A percentile compares a stretch with the other conserved stretches of the same genome.
Conservation (phyloP, 257 asterid species). For the Gynochthodes officinalis region DNA sequence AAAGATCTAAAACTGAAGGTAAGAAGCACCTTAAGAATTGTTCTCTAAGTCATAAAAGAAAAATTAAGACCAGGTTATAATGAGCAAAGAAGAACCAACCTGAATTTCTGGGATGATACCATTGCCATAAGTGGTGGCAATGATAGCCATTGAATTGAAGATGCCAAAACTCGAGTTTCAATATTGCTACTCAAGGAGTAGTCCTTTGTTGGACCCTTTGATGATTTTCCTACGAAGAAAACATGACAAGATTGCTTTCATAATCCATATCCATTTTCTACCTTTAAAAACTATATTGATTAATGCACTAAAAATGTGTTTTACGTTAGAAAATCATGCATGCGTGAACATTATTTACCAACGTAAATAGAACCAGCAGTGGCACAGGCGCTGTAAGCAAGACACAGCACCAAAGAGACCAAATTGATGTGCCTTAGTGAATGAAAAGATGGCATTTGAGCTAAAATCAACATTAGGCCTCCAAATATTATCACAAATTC, state of each 20-base stretch:
- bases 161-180: constrained; percentile 50
- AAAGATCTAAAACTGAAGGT: too few relatives aligned
- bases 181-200: constrained; percentile 44
- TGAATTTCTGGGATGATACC: constrained; percentile 94
- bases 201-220: constrained; percentile 64
- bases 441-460: constrained; percentile 95
- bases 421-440: constrained; percentile 84
- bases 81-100: constrained; percentile 34
- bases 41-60: too few relatives aligned
- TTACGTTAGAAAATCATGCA: too few relatives aligned
- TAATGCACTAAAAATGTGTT: too few relatives aligned
- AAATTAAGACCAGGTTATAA: too few relatives aligned
- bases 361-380: constrained; percentile 76
- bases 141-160: constrained; percentile 75
- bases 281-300: too few relatives aligned
- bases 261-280: too few relatives aligned
- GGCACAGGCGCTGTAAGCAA: constrained; percentile 80
- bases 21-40: too few relatives aligned
- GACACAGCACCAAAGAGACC: constrained; percentile 61
- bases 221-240: constrained; percentile 61
- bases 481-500: constrained; percentile 76
- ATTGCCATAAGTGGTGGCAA: constrained; percentile 91
- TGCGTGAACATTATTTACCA: too few relatives aligned
- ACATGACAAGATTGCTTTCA: too few relatives aligned
- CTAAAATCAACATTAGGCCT: constrained; percentile 67